Conservation (phyloP, 805 yeast genomes). For the Candida railenensis region DNA sequence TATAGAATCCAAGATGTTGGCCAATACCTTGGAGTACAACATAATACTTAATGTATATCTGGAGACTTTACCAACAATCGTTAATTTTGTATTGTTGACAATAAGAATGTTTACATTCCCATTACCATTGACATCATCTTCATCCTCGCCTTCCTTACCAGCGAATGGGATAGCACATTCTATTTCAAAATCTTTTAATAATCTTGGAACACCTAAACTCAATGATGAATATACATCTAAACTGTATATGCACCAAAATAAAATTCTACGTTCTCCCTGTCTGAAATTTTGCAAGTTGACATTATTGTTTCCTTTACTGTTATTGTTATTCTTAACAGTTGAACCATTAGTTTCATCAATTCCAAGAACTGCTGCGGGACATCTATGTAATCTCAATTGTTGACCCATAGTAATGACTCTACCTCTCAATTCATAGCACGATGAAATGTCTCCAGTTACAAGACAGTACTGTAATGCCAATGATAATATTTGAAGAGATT, state of each 20-base stretch:
- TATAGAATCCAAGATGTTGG: conserved; percentile 67
- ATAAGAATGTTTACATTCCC: conserved; percentile 57
- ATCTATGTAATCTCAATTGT: conserved; percentile 78
- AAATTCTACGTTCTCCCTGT: conserved; percentile 78
- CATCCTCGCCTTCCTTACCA: conserved; percentile 39
- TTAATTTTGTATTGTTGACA: conserved; percentile 56
- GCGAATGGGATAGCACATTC: conserved; percentile 83
- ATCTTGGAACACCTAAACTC: conserved; percentile 78
- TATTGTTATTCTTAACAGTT: not conserved
- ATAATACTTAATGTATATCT: conserved; percentile 62
- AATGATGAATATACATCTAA: conserved; percentile 75
- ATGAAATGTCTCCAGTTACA: conserved; percentile 69
- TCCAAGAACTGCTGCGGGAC: conserved; percentile 83
- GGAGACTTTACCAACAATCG: conserved; percentile 69
- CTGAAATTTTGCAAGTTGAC: conserved; percentile 56
- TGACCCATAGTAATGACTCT: conserved; percentile 79
- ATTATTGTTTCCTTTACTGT: conserved; percentile 14
- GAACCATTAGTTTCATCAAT: conserved; percentile 34
- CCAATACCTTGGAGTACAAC: conserved; percentile 71
- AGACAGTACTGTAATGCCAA: conserved; percentile 70
- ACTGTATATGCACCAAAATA: conserved; percentile 82
- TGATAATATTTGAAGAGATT: conserved; percentile 66
- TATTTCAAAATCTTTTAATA: conserved; percentile 76
- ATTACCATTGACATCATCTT: conserved; percentile 30
- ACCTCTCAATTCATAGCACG: conserved; percentile 75